These are phyloP conservation scores for Solanum medicagineum DNA, from an alignment of 257 asterid species.

Conservation along the genomic window DNA sequence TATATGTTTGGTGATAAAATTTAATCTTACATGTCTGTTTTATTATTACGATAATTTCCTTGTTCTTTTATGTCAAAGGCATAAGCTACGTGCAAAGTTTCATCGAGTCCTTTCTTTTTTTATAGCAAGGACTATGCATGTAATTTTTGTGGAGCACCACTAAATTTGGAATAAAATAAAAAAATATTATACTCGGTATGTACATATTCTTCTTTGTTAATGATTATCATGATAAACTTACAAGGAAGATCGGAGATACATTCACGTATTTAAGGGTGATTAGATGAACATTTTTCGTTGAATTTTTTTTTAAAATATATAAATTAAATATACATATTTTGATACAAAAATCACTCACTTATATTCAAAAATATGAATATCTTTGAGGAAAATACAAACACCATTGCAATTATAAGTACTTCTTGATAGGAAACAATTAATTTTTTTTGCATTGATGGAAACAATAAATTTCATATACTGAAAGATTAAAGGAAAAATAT, in stretches of 20 bases:
- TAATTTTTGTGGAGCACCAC: not conserved
- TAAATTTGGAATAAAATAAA: not conserved
- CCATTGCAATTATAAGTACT: too few relatives aligned
- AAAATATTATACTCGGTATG: not conserved
- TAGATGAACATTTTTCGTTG: too few relatives aligned
- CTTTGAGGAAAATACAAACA: too few relatives aligned
- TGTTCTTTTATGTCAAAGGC: not conserved
- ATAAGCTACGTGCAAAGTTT: not conserved
- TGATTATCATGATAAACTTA: not conserved
- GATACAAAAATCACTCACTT: too few relatives aligned
- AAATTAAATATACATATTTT: too few relatives aligned
- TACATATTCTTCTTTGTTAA: not conserved
- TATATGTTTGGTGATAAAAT: not conserved
- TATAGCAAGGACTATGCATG: not conserved
- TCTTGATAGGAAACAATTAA: not conserved
- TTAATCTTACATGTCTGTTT: not conserved
- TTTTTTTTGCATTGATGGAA: not conserved
- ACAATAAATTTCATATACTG: not conserved
- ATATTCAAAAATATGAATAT: too few relatives aligned
- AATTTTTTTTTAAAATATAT: too few relatives aligned
- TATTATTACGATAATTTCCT: not conserved
- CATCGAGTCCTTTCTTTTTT: not conserved
- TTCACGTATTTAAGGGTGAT: too few relatives aligned
- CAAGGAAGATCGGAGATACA: not conserved
- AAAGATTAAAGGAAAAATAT: not conserved